Percentiles rank a stretch among this genome's conserved stretches.
Evolutionary conservation across 805 yeast species (phyloP).

Genomic region (Grigorovia humatica): DNA sequence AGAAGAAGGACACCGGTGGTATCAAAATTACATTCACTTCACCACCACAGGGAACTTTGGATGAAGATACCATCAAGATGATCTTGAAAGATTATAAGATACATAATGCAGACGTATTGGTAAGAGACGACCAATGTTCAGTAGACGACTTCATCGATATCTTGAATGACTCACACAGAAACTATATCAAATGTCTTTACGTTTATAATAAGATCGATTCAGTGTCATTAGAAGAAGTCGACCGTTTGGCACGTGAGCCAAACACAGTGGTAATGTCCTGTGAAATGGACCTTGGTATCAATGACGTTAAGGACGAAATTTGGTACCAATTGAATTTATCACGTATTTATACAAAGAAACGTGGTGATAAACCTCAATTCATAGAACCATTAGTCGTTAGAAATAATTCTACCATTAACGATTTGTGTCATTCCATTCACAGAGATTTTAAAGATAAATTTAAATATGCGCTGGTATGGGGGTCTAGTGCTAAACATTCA

Average conservation of each 20-base stretch:
- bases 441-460: slow-evolving; percentile 86
- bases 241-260: slow-evolving; percentile 83
- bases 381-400: slow-evolving; percentile 88
- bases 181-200: slow-evolving; percentile 83
- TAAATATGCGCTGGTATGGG: slow-evolving; percentile 95
- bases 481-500: slow-evolving; percentile 85
- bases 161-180: slow-evolving; percentile 76
- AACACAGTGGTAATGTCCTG: slow-evolving; percentile 92
- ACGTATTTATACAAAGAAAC: slow-evolving; percentile 77
- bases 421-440: slow-evolving; percentile 85
- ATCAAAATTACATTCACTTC: slow-evolving; percentile 70
- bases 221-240: slow-evolving; percentile 88
- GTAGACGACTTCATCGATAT: slow-evolving; percentile 90
- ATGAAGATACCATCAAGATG: slow-evolving; percentile 68
- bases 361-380: slow-evolving; percentile 75
- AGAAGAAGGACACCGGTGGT: slow-evolving; percentile 82
- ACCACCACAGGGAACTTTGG: slow-evolving; percentile 65
- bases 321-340: slow-evolving; percentile 80
- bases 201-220: slow-evolving; percentile 94
- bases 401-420: slow-evolving; percentile 64
- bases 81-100: slow-evolving; percentile 78
- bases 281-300: slow-evolving; percentile 74
- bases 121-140: slow-evolving; percentile 81
- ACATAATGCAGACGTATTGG: slow-evolving; percentile 86
- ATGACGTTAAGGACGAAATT: slow-evolving; percentile 82